These are phyloP conservation scores for Podosphaera xanthii DNA, from an alignment of 2,329 filamentous ascomycete species.

Conservation along the genomic window DNA sequence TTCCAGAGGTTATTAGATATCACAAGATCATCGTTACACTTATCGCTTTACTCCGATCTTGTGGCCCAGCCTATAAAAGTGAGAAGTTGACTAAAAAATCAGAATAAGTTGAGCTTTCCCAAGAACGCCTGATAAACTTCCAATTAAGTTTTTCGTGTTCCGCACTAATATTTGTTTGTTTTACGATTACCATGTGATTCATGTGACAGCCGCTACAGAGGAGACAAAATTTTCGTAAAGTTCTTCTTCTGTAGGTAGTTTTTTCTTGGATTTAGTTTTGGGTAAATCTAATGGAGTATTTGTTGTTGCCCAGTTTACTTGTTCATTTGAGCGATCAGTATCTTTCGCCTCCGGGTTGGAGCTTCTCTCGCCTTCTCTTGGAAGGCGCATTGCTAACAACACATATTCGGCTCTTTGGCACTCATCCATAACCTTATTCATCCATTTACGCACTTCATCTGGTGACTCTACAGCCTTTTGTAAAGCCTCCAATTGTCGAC, in stretches of 20 bases:
- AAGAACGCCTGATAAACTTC: too few relatives aligned
- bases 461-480: constrained; percentile 36
- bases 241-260: constrained; percentile 20
- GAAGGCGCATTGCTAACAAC: constrained; percentile 41
- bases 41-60: too few relatives aligned
- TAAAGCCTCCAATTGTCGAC: constrained; percentile 36
- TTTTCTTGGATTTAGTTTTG: constrained; percentile 9
- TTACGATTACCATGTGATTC: background rate
- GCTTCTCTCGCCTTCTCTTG: constrained; percentile 17
- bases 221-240: constrained; percentile 24
- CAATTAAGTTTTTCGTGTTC: too few relatives aligned
- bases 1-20: too few relatives aligned
- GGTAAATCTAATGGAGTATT: constrained; percentile 6
- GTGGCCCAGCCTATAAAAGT: too few relatives aligned
- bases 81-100: too few relatives aligned
- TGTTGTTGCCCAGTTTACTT: constrained; percentile 11
- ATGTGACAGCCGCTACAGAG: constrained; percentile 4
- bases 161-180: too few relatives aligned
- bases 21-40: too few relatives aligned
- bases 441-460: constrained; percentile 40
- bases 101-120: too few relatives aligned
- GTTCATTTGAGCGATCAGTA: constrained; percentile 3
- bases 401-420: constrained; percentile 47
- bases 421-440: constrained; percentile 47
- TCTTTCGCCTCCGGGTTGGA: constrained; percentile 5